Conservation (phyloP, 805 yeast species). For the Ogataea ramenticola region DNA sequence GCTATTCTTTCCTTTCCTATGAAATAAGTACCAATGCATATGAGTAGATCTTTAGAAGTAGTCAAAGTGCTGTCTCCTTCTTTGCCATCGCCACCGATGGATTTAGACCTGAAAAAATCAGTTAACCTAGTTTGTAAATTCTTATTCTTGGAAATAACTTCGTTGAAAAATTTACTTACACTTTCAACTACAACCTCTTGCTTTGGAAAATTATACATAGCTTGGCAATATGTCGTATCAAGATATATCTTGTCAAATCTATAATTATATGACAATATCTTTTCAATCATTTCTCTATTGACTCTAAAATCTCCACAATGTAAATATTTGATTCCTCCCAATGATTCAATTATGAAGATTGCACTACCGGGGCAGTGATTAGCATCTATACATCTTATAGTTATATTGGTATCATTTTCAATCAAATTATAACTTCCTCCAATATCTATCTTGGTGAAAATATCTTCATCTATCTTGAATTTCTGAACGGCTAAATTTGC, state of each 20-base stretch:
- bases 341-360: constrained; percentile 60
- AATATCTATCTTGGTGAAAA: constrained; percentile 34
- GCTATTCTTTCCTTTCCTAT: constrained; percentile 92
- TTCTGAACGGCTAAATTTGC: constrained; percentile 45
- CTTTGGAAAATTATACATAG: constrained; percentile 67
- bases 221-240: constrained; percentile 86
- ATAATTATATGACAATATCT: constrained; percentile 17
- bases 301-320: constrained; percentile 97
- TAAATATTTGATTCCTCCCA: constrained; percentile 32
- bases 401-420: constrained; percentile 31
- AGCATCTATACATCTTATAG: constrained; percentile 68
- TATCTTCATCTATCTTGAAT: constrained; percentile 45
- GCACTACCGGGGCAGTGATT: constrained; percentile 98
- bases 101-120: constrained; percentile 22
- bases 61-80: constrained; percentile 10
- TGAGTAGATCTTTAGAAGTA: constrained; percentile 31
- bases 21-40: constrained; percentile 79
- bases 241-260: constrained; percentile 60
- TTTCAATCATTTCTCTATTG: constrained; percentile 39
- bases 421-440: constrained; percentile 1
- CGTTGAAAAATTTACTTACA: constrained; percentile 43
- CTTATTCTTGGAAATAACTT: constrained; percentile 19
- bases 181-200: constrained; percentile 61
- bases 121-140: constrained; percentile 27
- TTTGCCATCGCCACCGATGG: constrained; percentile 1